Percentiles rank a stretch among this genome's conserved stretches.
phyloP scores from a whole-genome alignment of 495 filamentous ascomycete species.

The Talaromyces liani region DNA sequence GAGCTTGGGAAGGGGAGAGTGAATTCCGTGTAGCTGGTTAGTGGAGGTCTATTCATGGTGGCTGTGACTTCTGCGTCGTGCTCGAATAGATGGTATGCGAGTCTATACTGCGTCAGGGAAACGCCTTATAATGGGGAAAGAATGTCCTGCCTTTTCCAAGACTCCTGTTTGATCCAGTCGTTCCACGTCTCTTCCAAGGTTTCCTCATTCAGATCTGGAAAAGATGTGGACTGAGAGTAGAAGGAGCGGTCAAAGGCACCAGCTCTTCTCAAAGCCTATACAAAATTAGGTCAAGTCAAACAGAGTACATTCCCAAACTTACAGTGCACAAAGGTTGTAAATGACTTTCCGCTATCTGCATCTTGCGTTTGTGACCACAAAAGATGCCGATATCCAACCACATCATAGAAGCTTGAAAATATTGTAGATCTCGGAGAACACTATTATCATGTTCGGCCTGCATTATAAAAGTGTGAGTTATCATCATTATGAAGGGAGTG shows the following conservation, averaged over 20 bases:
- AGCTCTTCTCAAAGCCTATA: conserved; percentile 16
- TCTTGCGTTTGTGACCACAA: conserved; percentile 54
- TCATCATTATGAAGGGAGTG: not conserved
- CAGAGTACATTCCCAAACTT: not conserved
- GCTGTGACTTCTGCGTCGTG: conserved; percentile 50
- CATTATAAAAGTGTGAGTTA: not conserved
- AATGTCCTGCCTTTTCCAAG: conserved; percentile 24
- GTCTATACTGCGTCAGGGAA: conserved; percentile 13
- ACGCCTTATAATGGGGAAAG: not conserved
- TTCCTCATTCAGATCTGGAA: conserved; percentile 32
- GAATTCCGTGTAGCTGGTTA: conserved; percentile 54
- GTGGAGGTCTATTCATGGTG: conserved; percentile 36
- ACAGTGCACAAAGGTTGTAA: conserved; percentile 40
- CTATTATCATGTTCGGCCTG: conserved; percentile 50
- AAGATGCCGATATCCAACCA: conserved; percentile 51
- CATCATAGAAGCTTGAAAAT: conserved; percentile 46
- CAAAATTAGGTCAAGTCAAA: not conserved
- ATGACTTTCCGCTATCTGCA: conserved; percentile 56
- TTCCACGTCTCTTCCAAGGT: conserved; percentile 46
- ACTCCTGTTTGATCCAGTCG: conserved; percentile 40
- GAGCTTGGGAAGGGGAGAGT: conserved; percentile 47
- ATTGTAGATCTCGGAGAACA: conserved; percentile 43
- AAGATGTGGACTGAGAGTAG: conserved; percentile 31
- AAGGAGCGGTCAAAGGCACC: conserved; percentile 32
- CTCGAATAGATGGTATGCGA: conserved; percentile 47